Base-by-base conservation (phyloP, 2,329 filamentous ascomycete genomes). In the Calonectria pseudoturangicola region DNA sequence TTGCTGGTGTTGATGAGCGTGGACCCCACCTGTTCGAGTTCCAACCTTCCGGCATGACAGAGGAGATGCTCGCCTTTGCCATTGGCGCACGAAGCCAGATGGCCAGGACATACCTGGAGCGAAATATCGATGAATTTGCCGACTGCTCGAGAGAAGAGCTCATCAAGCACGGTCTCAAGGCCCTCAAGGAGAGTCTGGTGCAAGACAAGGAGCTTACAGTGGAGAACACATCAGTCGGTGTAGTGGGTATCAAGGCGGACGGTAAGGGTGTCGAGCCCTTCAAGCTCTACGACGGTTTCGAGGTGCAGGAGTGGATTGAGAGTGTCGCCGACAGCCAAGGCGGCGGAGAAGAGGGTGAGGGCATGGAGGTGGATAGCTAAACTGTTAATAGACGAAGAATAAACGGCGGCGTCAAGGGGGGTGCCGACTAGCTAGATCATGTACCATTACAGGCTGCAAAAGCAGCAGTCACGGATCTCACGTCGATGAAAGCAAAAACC, bases 21-120 rank as follows among this genome's bases (percentile, higher is more conserved):
- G 97, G 97, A 33, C 95, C 97, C 47, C 97, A 99, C 87, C 91
- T 99, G 75, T 99, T 98, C 87, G 97, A 99, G 87, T 99, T 99
- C 89, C 96, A 98, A 87, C 97, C 97, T 13, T 95, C 92, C 68
- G 97, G 97, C 60, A 93, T 98, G 90, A 98, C 95, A 80, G 94
- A 98, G 83, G 97, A 99, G 90, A 98, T 98, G 95, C 85, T 94
- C 63, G 97, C 97, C 28, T 98, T 96, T 83, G 96, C 96, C 72
- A 99, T 99, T 84, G 97, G 97, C 66, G 97, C 97, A 60, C 91
- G 97, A 80, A 97, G 94, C 84, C 97, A 99, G 88, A 98, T 98
- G 95, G 97, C 97, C 28, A 90, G 97, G 82, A 99, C 97, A 75
- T 99, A 99, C 86, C 89, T 99, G 69, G 97, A 99, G 90, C 91